Percentiles rank a stretch among this genome's conserved stretches.
These are phyloP conservation scores for Aspergillus jensenii DNA, from an alignment of 2,329 filamentous ascomycete species.

Conservation along the genomic window DNA sequence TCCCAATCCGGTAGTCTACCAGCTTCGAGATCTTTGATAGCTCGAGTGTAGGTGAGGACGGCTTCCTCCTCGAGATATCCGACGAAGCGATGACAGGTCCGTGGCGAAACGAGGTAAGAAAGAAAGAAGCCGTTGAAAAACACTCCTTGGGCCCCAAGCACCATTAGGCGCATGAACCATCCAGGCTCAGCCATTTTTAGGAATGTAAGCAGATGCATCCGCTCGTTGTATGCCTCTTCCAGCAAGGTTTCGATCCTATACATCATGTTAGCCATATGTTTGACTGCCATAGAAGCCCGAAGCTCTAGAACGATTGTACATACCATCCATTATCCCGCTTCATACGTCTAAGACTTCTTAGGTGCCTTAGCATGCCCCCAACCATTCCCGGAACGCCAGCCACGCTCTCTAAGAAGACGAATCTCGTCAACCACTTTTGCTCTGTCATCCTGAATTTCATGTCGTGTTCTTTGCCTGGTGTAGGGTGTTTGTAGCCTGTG, in stretches of 20 bases:
- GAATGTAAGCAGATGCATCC: constrained; percentile 91
- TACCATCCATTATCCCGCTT: constrained; percentile 89
- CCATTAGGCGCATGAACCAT: constrained; percentile 88
- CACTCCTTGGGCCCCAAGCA: constrained; percentile 88
- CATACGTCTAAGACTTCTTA: constrained; percentile 79
- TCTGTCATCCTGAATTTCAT: constrained; percentile 72
- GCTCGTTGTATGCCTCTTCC: constrained; percentile 87
- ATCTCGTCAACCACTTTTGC: constrained; percentile 83
- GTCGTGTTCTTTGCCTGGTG: constrained; percentile 39
- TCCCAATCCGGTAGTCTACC: constrained; percentile 84
- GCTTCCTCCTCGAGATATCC: constrained; percentile 97
- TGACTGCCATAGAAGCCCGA: neutral
- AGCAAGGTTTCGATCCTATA: constrained; percentile 83
- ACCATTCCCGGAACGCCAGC: constrained; percentile 98
- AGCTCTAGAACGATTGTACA: constrained; percentile 9
- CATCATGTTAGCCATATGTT: neutral
- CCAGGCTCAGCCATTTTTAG: constrained; percentile 86
- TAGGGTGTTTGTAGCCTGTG: constrained; percentile 77
- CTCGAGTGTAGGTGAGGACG: constrained; percentile 89
- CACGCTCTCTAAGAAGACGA: constrained; percentile 92
- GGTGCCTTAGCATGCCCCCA: constrained; percentile 86
- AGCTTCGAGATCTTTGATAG: constrained; percentile 80
- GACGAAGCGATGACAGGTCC: constrained; percentile 90
- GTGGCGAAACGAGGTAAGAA: constrained; percentile 80
- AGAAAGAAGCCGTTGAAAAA: constrained; percentile 96